Conservation (phyloP, 2,329 filamentous ascomycete genomes). For the Microdochium bolleyi region DNA sequence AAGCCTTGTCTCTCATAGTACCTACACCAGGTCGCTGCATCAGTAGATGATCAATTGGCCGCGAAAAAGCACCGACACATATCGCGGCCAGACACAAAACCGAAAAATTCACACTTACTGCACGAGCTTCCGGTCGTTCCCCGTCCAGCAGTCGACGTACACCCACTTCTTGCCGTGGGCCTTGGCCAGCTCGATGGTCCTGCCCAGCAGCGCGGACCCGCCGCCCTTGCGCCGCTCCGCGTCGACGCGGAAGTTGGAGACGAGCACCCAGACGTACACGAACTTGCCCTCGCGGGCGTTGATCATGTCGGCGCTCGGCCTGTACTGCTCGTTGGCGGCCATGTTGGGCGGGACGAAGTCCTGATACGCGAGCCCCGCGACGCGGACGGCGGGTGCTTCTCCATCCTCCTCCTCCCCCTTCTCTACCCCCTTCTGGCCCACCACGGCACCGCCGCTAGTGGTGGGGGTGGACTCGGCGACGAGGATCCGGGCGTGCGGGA, state of each 20-base stretch:
- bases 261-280: not conserved
- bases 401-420: not conserved
- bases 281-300: not conserved
- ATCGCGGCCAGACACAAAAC: not conserved
- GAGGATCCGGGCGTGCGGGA: not conserved
- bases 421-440: no score
- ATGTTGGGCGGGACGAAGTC: not conserved
- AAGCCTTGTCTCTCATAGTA: not conserved
- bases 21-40: not conserved
- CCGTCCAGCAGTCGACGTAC: not conserved
- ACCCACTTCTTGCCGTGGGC: not conserved
- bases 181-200: not conserved
- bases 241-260: not conserved
- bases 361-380: not conserved
- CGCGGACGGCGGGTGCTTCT: not conserved
- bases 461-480: not conserved
- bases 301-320: not conserved
- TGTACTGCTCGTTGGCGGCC: not conserved
- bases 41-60: no score
- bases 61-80: not conserved
- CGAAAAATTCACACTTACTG: not conserved
- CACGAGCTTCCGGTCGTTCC: not conserved
- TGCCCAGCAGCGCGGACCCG: not conserved
- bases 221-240: not conserved
- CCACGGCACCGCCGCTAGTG: not conserved